Percentiles rank a stretch among this genome's conserved stretches.
Evolutionary conservation across 2,329 filamentous ascomycete species (phyloP).

Genomic region (Fusarium agapanthi): DNA sequence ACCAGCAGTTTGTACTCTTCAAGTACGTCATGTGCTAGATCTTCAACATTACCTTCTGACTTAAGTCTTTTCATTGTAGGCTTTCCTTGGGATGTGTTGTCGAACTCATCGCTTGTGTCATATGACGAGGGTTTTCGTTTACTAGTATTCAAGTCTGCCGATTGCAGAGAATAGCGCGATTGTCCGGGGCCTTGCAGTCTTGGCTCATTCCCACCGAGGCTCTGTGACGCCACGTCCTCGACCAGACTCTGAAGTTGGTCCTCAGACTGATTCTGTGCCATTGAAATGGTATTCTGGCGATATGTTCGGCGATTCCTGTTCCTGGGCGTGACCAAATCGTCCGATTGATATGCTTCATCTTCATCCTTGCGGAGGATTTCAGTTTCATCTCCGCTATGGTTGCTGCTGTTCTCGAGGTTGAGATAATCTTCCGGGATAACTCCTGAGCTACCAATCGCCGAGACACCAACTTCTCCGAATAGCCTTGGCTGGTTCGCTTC

Average conservation of each 20-base stretch:
- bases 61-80: slow-evolving; percentile 65
- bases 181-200: slow-evolving; percentile 16
- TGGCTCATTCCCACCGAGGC: slow-evolving; percentile 59
- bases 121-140: slow-evolving; percentile 62
- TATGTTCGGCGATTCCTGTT: slow-evolving; percentile 37
- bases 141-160: slow-evolving; percentile 57
- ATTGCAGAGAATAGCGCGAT: slow-evolving; percentile 40
- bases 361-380: slow-evolving; percentile 57
- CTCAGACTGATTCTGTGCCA: slow-evolving; percentile 55
- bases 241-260: slow-evolving; percentile 62
- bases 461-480: slow-evolving; percentile 65
- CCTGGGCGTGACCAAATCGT: slow-evolving; percentile 46
- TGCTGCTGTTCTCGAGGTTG: slow-evolving; percentile 57
- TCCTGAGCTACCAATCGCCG: slow-evolving; percentile 63
- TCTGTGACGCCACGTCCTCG: slow-evolving; percentile 64
- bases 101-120: slow-evolving; percentile 63
- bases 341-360: slow-evolving; percentile 55
- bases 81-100: slow-evolving; percentile 48
- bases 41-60: slow-evolving; percentile 56
- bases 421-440: slow-evolving; percentile 58
- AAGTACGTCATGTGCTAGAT: slow-evolving; percentile 46
- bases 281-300: slow-evolving; percentile 46
- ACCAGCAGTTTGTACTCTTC: slow-evolving; percentile 59
- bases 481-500: slow-evolving; percentile 52
- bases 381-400: slow-evolving; percentile 50